phyloP scores from a whole-genome alignment of 345 rosid species.

The Iberis pinnata region DNA sequence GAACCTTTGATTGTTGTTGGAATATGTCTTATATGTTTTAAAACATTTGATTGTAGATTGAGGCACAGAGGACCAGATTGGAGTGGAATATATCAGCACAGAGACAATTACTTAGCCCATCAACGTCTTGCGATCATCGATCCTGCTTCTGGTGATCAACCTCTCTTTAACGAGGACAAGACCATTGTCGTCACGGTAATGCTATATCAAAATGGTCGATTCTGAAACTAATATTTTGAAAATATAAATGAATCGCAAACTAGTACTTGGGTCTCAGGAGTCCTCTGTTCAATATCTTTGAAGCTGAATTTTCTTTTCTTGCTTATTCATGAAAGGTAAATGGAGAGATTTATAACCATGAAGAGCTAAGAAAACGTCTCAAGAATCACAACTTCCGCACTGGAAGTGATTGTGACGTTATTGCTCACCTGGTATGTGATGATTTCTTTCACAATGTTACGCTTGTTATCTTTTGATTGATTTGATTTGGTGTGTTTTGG shows the following conservation, averaged over 20 bases:
- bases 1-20: slow-evolving; percentile 7
- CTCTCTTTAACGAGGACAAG: slow-evolving; percentile 82
- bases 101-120: slow-evolving; percentile 68
- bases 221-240: no score
- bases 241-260: no score
- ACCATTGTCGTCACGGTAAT: slow-evolving; percentile 78
- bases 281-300: no score
- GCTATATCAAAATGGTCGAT: no score
- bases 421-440: slow-evolving; percentile 80
- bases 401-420: slow-evolving; percentile 92
- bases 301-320: not conserved
- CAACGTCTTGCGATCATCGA: slow-evolving; percentile 89
- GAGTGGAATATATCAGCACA: slow-evolving; percentile 85
- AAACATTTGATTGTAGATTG: slow-evolving; percentile 39
- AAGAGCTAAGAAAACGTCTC: slow-evolving; percentile 55
- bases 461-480: not conserved
- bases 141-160: slow-evolving; percentile 95
- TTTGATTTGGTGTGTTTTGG: slow-evolving; percentile 5
- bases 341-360: slow-evolving; percentile 96
- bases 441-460: not conserved
- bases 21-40: not conserved
- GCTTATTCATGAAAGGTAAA: slow-evolving; percentile 45
- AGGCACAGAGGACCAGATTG: slow-evolving; percentile 99
- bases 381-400: slow-evolving; percentile 69
- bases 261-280: no score